A percentile compares a stretch with the other conserved stretches of the same genome.
phyloP scores from a whole-genome alignment of 1,139 yeast genomes.

The Torulaspora globosa region DNA sequence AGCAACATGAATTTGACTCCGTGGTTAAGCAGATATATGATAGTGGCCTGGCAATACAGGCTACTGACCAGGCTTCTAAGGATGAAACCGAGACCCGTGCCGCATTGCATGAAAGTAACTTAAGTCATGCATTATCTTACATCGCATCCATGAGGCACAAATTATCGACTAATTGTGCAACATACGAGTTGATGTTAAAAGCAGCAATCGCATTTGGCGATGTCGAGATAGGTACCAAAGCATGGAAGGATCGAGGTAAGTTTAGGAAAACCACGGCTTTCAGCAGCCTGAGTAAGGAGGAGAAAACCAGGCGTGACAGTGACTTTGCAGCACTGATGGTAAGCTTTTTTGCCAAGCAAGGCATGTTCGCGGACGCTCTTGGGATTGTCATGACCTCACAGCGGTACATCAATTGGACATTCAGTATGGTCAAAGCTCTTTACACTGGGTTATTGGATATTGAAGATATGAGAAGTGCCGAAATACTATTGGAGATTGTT shows the following conservation, averaged over 20 bases:
- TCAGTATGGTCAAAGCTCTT: constrained; percentile 49
- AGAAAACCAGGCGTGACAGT: constrained; percentile 49
- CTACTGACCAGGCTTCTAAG: not conserved
- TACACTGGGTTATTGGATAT: constrained; percentile 46
- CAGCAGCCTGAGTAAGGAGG: constrained; percentile 39
- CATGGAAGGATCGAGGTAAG: constrained; percentile 76
- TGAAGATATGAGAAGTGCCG: constrained; percentile 46
- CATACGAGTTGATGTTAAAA: constrained; percentile 61
- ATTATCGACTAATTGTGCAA: constrained; percentile 43
- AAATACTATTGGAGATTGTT: constrained; percentile 26
- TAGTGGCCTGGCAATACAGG: constrained; percentile 1
- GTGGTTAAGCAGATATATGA: constrained; percentile 11
- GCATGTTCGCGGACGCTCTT: constrained; percentile 58
- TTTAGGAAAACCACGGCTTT: constrained; percentile 56
- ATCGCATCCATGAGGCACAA: constrained; percentile 25
- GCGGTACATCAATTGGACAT: constrained; percentile 69
- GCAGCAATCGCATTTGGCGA: constrained; percentile 59
- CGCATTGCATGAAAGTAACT: not conserved
- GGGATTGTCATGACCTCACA: constrained; percentile 63
- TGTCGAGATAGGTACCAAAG: constrained; percentile 53
- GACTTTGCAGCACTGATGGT: constrained; percentile 33
- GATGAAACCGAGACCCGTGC: not conserved
- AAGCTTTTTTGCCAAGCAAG: constrained; percentile 26
- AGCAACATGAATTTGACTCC: constrained; percentile 28
- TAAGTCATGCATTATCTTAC: constrained; percentile 7